Percentiles rank a stretch among this genome's conserved stretches.
Evolutionary conservation across 1,284 basidiomycete species (phyloP).

Genomic region (Tilletia indica): DNA sequence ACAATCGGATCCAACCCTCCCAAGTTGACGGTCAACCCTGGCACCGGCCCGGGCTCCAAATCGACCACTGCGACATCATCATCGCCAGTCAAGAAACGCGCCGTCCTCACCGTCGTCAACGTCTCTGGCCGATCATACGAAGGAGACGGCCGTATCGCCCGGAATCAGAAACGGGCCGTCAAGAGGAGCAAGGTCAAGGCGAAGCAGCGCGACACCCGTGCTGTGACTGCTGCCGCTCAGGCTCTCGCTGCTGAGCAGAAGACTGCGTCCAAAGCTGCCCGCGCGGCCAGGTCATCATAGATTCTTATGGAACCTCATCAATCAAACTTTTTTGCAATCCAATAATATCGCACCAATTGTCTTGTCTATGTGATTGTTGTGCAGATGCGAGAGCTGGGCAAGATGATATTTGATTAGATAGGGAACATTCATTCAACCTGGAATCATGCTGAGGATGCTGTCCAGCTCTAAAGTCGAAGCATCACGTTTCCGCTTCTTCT

Average conservation of each 20-base stretch:
- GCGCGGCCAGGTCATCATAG: too few relatives aligned
- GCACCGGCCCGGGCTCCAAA: not conserved
- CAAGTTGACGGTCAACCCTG: not conserved
- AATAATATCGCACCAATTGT: too few relatives aligned
- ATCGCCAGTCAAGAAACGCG: not conserved
- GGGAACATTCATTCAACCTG: too few relatives aligned
- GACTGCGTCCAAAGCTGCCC: not conserved
- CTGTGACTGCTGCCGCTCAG: not conserved
- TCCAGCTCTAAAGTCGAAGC: too few relatives aligned
- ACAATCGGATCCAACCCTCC: slow-evolving; percentile 16
- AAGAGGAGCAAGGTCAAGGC: slow-evolving; percentile 28
- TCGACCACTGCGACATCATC: not conserved
- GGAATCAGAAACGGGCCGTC: slow-evolving; percentile 32
- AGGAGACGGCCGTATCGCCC: slow-evolving; percentile 33
- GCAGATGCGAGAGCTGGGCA: too few relatives aligned
- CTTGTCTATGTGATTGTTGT: too few relatives aligned
- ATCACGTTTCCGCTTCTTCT: too few relatives aligned
- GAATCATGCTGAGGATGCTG: too few relatives aligned
- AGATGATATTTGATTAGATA: too few relatives aligned
- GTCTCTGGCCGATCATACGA: slow-evolving; percentile 36
- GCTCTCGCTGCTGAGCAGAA: not conserved
- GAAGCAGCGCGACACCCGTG: slow-evolving; percentile 6
- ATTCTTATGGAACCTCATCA: too few relatives aligned
- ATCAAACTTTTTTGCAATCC: too few relatives aligned
- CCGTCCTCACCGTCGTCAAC: slow-evolving; percentile 28